Evolutionary conservation across 2,329 filamentous ascomycete species (phyloP).

Genomic region (Fusarium torulosum): DNA sequence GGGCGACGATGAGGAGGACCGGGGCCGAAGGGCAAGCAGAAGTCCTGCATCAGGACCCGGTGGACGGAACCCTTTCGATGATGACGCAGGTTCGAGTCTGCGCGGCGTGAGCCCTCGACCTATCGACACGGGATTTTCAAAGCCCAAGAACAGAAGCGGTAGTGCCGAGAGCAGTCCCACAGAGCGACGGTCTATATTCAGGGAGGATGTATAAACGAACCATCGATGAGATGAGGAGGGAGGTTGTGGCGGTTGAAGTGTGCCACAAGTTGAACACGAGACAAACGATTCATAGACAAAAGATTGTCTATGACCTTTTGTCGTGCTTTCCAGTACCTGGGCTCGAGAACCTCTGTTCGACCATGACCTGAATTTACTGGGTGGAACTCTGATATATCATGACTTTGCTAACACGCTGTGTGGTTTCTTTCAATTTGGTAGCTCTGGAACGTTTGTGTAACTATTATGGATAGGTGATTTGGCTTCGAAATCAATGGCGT

Average conservation of each 20-base stretch:
- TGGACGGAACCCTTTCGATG: conserved; percentile 76
- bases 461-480: conserved; percentile 24
- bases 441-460: conserved; percentile 24
- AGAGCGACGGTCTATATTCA: conserved; percentile 77
- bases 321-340: conserved; percentile 11
- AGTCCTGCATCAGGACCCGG: conserved; percentile 54
- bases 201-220: conserved; percentile 70
- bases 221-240: not conserved
- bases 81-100: conserved; percentile 73
- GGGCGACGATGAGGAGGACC: conserved; percentile 50
- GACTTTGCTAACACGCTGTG: conserved; percentile 19
- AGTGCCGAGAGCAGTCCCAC: conserved; percentile 68
- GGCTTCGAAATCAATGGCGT: conserved; percentile 30
- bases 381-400: conserved; percentile 43
- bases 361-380: conserved; percentile 25
- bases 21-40: conserved; percentile 60
- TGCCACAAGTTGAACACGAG: not conserved
- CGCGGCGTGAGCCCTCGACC: conserved; percentile 82
- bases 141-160: conserved; percentile 48
- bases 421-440: conserved; percentile 26
- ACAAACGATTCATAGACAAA: conserved; percentile 25
- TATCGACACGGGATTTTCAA: conserved; percentile 63
- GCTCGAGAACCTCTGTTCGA: conserved; percentile 10
- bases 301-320: conserved; percentile 3
- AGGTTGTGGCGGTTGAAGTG: not conserved